Evolutionary conservation across 306 rosid genomes (phyloP).

Genomic region (Leucaena leucocephala): DNA sequence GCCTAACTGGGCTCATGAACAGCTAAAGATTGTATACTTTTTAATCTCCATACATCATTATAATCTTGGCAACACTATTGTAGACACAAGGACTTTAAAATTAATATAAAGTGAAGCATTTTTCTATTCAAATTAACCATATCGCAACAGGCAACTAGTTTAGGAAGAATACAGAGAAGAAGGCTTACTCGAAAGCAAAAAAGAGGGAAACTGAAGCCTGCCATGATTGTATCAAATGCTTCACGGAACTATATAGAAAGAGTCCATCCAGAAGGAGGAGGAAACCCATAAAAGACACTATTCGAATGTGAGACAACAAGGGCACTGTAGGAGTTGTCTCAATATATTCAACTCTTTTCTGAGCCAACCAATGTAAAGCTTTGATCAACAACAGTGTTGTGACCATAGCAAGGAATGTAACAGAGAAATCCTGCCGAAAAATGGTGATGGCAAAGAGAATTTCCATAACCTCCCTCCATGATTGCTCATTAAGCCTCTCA

Average conservation of each 20-base stretch:
- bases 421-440: conserved; percentile 95
- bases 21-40: neutral
- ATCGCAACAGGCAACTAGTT: neutral
- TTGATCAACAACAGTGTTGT: conserved; percentile 81
- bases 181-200: conserved; percentile 92
- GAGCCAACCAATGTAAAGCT: conserved; percentile 98
- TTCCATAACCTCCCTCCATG: conserved; percentile 99
- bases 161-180: conserved; percentile 31
- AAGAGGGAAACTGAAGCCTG: conserved; percentile 95
- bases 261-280: conserved; percentile 79
- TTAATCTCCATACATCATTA: neutral
- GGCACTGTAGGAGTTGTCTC: conserved; percentile 96
- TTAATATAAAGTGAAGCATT: neutral
- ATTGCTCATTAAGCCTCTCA: conserved; percentile 97
- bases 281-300: conserved; percentile 92
- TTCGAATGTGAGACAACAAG: conserved; percentile 76
- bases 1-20: conserved; percentile 10
- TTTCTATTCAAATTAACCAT: conserved; percentile 4
- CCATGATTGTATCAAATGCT: conserved; percentile 61
- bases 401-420: conserved; percentile 89
- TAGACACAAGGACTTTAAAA: neutral
- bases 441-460: conserved; percentile 95
- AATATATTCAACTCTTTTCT: conserved; percentile 95
- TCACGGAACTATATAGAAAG: conserved; percentile 71
- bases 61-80: neutral